These are phyloP conservation scores for Plasmodium coatneyi DNA, from an alignment of 169 alveolate species.

Conservation along the genomic window DNA sequence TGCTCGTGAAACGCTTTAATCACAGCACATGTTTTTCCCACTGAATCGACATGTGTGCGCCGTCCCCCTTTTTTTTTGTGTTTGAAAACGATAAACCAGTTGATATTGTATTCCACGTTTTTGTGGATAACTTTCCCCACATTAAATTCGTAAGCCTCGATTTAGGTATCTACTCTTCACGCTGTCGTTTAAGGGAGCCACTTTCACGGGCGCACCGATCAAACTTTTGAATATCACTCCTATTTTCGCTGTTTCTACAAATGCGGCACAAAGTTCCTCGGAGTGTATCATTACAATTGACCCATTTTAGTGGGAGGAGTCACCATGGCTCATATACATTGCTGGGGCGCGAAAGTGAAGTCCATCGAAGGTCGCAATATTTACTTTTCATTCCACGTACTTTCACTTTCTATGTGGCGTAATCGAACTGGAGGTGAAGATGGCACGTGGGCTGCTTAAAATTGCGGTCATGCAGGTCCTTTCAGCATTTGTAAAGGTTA, in stretches of 20 bases:
- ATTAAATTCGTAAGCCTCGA: background rate
- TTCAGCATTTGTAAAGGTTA: background rate
- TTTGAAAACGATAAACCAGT: background rate
- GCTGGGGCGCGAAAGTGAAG: background rate
- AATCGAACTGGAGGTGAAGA: background rate
- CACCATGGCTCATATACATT: background rate
- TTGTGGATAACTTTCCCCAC: background rate
- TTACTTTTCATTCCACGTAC: background rate
- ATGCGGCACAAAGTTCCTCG: background rate
- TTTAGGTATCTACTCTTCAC: background rate
- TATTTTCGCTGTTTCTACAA: background rate
- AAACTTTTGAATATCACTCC: background rate
- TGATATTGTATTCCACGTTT: background rate
- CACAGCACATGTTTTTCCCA: background rate
- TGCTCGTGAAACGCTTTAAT: background rate
- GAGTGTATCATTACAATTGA: background rate
- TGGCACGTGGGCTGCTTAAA: background rate
- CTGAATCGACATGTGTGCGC: background rate
- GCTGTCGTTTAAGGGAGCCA: background rate
- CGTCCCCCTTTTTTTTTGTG: background rate
- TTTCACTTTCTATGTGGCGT: background rate
- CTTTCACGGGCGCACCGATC: background rate
- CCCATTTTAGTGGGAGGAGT: background rate
- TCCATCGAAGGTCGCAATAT: background rate
- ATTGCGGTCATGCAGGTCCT: background rate